These are phyloP conservation scores for Metrosideros polymorpha DNA, from an alignment of 441 rosid species.

Conservation along the genomic window DNA sequence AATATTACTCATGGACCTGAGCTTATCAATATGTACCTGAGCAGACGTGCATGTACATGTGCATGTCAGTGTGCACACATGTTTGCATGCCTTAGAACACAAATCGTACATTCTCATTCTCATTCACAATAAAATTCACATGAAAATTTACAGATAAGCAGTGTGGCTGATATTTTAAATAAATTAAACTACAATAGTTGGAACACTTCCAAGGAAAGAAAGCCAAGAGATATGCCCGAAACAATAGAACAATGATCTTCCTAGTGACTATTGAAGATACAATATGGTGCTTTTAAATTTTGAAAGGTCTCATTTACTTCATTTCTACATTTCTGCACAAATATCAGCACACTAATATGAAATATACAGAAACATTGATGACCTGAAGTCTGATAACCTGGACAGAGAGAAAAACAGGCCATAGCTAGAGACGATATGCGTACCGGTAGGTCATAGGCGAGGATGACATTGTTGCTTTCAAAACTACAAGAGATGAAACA, in stretches of 20 bases:
- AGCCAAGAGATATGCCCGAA: background rate
- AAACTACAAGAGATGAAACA: slow-evolving; percentile 31
- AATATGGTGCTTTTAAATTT: background rate
- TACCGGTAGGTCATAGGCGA: slow-evolving; percentile 74
- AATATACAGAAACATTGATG: background rate
- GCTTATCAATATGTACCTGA: background rate
- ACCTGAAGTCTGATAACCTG: background rate
- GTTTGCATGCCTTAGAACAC: background rate
- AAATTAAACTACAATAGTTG: background rate
- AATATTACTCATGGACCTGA: background rate
- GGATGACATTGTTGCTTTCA: slow-evolving; percentile 60
- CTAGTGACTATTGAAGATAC: background rate
- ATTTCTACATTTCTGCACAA: background rate
- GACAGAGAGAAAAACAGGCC: background rate
- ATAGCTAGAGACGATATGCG: background rate
- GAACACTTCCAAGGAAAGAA: background rate
- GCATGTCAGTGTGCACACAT: background rate
- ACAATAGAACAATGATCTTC: background rate
- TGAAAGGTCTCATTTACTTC: background rate
- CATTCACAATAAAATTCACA: slow-evolving; percentile 17
- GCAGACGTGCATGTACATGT: background rate
- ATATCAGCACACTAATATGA: background rate
- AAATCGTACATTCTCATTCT: background rate
- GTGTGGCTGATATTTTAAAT: background rate
- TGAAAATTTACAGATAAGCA: slow-evolving; percentile 62